phyloP scores from a whole-genome alignment of 306 rosid species.

The Pueraria montana region DNA sequence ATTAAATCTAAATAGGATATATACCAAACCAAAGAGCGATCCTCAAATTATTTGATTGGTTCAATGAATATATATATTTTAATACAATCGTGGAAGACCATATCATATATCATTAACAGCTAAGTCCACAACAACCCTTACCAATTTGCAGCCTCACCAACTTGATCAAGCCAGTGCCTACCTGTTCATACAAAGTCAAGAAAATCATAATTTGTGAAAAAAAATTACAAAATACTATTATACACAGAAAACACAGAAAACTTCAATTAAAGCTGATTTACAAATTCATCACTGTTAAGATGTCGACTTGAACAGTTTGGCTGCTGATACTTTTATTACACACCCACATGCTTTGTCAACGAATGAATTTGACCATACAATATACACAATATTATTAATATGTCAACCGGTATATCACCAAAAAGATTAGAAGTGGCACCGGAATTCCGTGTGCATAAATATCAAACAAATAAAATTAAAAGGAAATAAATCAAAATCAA shows the following conservation, averaged over 20 bases:
- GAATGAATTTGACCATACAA: constrained; percentile 40
- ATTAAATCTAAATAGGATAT: constrained; percentile 12
- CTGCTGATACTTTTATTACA: constrained; percentile 46
- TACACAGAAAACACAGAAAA: background rate
- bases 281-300: constrained; percentile 12
- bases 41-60: constrained; percentile 47
- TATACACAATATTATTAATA: background rate
- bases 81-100: constrained; percentile 32
- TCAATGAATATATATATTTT: constrained; percentile 39
- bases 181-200: constrained; percentile 56
- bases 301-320: constrained; percentile 51
- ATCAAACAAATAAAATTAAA: background rate
- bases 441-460: constrained; percentile 3
- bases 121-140: constrained; percentile 62
- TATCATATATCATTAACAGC: constrained; percentile 27
- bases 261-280: background rate
- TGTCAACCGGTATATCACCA: constrained; percentile 20
- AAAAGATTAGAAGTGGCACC: background rate
- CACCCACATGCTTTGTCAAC: constrained; percentile 13
- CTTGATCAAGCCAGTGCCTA: constrained; percentile 50
- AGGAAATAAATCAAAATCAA: no score
- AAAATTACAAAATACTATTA: background rate
- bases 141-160: constrained; percentile 45
- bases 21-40: constrained; percentile 26
- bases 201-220: background rate